Evolutionary conservation across 495 filamentous ascomycete genomes (phyloP).

Genomic region (Xylaria grammica): DNA sequence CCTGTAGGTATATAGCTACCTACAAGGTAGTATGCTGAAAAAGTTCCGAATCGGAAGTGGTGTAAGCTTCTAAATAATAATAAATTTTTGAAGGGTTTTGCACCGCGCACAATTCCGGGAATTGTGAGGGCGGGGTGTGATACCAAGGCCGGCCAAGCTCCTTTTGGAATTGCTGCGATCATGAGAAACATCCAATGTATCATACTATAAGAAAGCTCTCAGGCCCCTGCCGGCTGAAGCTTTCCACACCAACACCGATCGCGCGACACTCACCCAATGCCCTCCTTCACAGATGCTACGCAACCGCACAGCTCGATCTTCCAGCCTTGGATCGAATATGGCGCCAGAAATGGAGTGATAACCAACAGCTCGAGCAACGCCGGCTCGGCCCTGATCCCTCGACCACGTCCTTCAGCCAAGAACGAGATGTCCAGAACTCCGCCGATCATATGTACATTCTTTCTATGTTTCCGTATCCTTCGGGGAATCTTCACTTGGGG

Average conservation of each 20-base stretch:
- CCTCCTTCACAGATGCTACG: constrained; percentile 25
- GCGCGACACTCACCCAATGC: constrained; percentile 7
- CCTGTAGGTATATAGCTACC: too few relatives aligned
- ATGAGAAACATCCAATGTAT: constrained; percentile 34
- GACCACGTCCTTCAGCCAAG: background rate
- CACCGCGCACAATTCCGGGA: background rate
- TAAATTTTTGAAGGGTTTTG: too few relatives aligned
- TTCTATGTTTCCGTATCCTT: constrained; percentile 94
- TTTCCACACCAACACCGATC: constrained; percentile 13
- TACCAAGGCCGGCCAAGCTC: background rate
- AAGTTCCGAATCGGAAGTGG: too few relatives aligned
- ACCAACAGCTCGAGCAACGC: constrained; percentile 12
- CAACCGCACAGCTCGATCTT: constrained; percentile 61
- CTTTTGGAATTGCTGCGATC: constrained; percentile 5
- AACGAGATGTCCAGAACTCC: background rate
- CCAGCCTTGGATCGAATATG: constrained; percentile 75
- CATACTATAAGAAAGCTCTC: constrained; percentile 28
- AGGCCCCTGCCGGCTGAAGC: constrained; percentile 27
- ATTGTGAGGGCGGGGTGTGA: background rate
- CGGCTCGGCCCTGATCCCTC: constrained; percentile 22
- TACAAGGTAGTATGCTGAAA: too few relatives aligned
- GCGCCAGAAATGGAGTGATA: constrained; percentile 54
- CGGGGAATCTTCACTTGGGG: constrained; percentile 86
- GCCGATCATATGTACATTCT: constrained; percentile 74
- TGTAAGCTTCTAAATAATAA: too few relatives aligned